Evolutionary conservation across 2,329 filamentous ascomycete genomes (phyloP), one percentile per base, ranked within the genome.

Genomic region (Ascochyta fabae): DNA sequence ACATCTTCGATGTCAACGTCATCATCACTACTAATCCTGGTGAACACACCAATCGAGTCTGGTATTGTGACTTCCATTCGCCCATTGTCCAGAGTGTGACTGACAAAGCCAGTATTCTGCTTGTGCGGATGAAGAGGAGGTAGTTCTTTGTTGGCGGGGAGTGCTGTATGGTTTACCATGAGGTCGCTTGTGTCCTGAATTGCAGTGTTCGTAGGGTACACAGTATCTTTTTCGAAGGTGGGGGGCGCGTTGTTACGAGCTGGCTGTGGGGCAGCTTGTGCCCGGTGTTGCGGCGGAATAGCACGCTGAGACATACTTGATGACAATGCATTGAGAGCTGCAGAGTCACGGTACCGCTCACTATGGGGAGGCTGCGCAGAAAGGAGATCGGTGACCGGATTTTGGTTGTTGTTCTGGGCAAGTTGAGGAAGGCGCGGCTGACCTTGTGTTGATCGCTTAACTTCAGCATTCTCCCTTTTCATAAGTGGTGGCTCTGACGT

Each of bases 121-220:
- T 47, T 46, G n/a, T 48, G 42, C 26, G 53, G 58, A 23, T 57
- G 45, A 6, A 49, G 34, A 16, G 31, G 4, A 13, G 12, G 29
- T 13, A 31, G n/a, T 40, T 22, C 29, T 1, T 34, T 29, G 27
- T 43, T 49, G 1, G 31, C 29, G 6, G 38, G 33, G 2, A 54
- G 3, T 7, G 8, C 29, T 10, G 38, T 22, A 7, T 26, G 35
- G 4, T 53, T 23, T 7, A 33, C 19, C 7, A 48, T 19, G 2
- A 52, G 38, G 8, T 22, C 40, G 34, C 42, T 41, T 2, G 43
- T 24, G 15, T 57, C 53, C n/a, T 41, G 22, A 19, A 44, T 38
- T 16, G 50, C 23, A 19, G 13, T 13, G 8, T 26, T 33, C 4
- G 8, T 16, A 16, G 31, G 26, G 16, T 36, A 24, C 33, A 41